Conservation (phyloP, 2,329 filamentous ascomycete genomes). For the Graphilbum fragrans region DNA sequence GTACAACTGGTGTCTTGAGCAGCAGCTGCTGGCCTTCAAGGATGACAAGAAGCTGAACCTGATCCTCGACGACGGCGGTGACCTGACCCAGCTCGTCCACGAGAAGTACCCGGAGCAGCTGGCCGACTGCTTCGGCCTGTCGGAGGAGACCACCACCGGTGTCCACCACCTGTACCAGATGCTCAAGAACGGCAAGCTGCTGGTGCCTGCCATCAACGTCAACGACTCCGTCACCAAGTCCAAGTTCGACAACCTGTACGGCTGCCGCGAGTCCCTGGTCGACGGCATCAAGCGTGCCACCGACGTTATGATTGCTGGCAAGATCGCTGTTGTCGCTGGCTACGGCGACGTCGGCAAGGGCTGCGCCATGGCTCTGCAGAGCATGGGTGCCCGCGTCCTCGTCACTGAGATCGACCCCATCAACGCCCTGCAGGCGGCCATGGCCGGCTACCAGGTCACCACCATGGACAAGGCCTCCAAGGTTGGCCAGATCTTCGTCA, state of each 20-base stretch:
- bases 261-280: slow-evolving; percentile 95
- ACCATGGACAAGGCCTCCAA: slow-evolving; percentile 92
- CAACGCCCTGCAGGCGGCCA: slow-evolving; percentile 97
- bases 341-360: slow-evolving; percentile 99
- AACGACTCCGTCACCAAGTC: slow-evolving; percentile 99
- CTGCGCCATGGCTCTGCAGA: slow-evolving; percentile 87
- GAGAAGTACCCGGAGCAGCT: slow-evolving; percentile 97
- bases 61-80: slow-evolving; percentile 97
- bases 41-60: slow-evolving; percentile 94
- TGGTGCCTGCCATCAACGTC: slow-evolving; percentile 96
- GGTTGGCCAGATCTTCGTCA: slow-evolving; percentile 94
- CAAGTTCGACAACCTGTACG: slow-evolving; percentile 99
- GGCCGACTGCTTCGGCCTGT: slow-evolving; percentile 95
- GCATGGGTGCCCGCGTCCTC: slow-evolving; percentile 94
- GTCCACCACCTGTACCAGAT: slow-evolving; percentile 99
- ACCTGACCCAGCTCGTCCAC: slow-evolving; percentile 93
- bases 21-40: slow-evolving; percentile 95
- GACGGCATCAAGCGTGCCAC: slow-evolving; percentile 99
- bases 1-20: slow-evolving; percentile 99
- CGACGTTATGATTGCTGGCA: slow-evolving; percentile 99
- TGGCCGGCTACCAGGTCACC: slow-evolving; percentile 91
- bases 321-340: slow-evolving; percentile 94
- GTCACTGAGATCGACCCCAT: slow-evolving; percentile 98
- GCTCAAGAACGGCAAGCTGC: slow-evolving; percentile 81
- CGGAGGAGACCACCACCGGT: slow-evolving; percentile 98